Percentiles rank a stretch among this genome's conserved stretches.
These are phyloP conservation scores for Geotrichum klebahnii DNA, from an alignment of 1,139 yeast genomes.

Conservation along the genomic window DNA sequence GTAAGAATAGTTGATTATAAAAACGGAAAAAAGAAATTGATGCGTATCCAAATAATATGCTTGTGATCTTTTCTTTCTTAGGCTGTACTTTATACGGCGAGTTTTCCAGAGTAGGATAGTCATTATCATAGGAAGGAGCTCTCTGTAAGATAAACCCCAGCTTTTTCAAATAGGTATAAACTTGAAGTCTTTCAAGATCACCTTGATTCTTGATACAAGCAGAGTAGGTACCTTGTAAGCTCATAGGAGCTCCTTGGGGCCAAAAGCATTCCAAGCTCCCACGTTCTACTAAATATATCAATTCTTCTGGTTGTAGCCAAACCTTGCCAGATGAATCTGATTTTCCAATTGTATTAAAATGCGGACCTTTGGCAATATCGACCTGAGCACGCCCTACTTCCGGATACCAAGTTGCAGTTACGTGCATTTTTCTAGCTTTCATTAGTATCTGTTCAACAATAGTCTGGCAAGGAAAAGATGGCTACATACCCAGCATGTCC, in stretches of 20 bases:
- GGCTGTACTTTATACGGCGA: slow-evolving; percentile 22
- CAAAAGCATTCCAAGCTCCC: slow-evolving; percentile 66
- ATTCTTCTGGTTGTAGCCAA: slow-evolving; percentile 61
- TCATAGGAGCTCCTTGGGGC: slow-evolving; percentile 45
- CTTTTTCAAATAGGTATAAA: slow-evolving; percentile 71
- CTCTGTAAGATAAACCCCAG: slow-evolving; percentile 68
- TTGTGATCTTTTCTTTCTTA: background rate
- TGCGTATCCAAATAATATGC: background rate
- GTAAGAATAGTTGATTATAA: too few species aligned
- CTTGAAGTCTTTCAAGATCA: slow-evolving; percentile 58
- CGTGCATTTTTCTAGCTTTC: slow-evolving; percentile 36
- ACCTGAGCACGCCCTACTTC: slow-evolving; percentile 46
- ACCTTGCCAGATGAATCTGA: slow-evolving; percentile 49
- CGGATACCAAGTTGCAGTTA: slow-evolving; percentile 47
- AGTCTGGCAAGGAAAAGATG: too few species aligned
- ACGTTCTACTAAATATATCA: slow-evolving; percentile 73
- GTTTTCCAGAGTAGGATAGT: slow-evolving; percentile 13
- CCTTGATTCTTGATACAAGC: slow-evolving; percentile 45
- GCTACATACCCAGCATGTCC: slow-evolving; percentile 55
- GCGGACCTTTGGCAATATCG: slow-evolving; percentile 63
- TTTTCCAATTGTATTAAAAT: slow-evolving; percentile 67
- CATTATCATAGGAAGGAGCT: slow-evolving; percentile 29
- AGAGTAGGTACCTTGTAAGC: slow-evolving; percentile 64
- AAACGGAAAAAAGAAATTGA: background rate
- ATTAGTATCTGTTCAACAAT: too few species aligned